Evolutionary conservation across 331 rosid genomes (phyloP).

Genomic region (Pyracantha coccinea): DNA sequence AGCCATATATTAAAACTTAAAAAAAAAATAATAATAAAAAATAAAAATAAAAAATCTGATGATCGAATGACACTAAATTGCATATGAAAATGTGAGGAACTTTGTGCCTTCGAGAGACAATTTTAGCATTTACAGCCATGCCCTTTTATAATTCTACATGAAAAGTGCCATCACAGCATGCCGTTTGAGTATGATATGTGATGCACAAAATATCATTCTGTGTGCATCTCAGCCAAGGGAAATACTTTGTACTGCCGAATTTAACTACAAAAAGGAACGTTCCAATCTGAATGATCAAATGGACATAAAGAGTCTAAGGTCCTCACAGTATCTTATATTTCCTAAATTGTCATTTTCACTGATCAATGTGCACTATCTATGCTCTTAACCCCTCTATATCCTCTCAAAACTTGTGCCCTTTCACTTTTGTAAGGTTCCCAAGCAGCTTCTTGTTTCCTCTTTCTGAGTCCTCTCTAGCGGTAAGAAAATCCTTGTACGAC

Average conservation of each 20-base stretch:
- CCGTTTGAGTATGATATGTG: background rate
- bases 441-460: background rate
- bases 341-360: background rate
- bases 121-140: background rate
- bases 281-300: background rate
- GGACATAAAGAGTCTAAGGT: background rate
- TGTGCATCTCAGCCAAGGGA: background rate
- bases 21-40: no score
- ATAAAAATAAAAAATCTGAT: background rate
- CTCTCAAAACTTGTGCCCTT: background rate
- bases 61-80: no score
- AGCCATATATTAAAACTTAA: conserved; percentile 2
- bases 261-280: background rate
- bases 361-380: background rate
- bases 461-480: background rate
- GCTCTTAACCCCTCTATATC: background rate
- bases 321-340: background rate
- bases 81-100: no score
- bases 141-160: background rate
- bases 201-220: background rate
- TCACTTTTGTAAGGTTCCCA: background rate
- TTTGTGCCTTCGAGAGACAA: no score
- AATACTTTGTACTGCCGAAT: background rate
- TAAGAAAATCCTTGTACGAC: background rate
- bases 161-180: background rate